Percentiles rank a stretch among this genome's conserved stretches.
Conservation (phyloP, 306 rosid genomes). For the Cucurbita moschata region DNA sequence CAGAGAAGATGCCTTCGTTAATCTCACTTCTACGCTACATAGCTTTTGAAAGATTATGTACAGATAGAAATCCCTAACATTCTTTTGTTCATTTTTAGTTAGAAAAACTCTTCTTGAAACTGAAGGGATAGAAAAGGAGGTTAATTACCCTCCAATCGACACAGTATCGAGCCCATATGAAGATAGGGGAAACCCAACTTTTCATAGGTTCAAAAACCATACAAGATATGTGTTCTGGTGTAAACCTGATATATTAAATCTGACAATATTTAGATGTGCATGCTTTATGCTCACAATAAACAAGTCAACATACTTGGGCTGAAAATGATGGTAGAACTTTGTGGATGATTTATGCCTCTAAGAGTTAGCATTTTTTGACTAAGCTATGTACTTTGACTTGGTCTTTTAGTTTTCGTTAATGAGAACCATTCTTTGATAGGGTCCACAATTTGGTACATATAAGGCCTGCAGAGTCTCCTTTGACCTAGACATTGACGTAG, state of each 20-base stretch:
- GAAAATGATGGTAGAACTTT: neutral
- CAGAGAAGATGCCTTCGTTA: constrained; percentile 19
- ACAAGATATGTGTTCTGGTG: neutral
- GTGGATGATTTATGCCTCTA: neutral
- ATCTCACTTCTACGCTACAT: constrained; percentile 15
- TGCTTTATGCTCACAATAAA: neutral
- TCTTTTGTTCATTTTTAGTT: too few relatives aligned
- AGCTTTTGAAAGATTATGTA: neutral
- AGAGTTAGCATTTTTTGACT: neutral
- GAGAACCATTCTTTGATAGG: neutral
- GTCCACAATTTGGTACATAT: neutral
- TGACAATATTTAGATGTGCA: neutral
- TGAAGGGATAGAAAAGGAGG: too few relatives aligned
- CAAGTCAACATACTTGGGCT: neutral
- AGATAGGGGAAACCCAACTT: neutral
- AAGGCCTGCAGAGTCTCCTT: neutral
- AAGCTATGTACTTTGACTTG: neutral
- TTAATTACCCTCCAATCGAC: too few relatives aligned
- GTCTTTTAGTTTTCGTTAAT: neutral
- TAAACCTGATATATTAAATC: neutral
- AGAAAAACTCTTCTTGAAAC: too few relatives aligned
- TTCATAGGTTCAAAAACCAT: neutral
- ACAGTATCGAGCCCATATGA: neutral
- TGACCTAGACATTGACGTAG: neutral
- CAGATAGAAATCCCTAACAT: too few relatives aligned